Evolutionary conservation across 169 alveolate species (phyloP), one percentile per base, ranked within the genome.

Genomic region (Plasmodium blacklocki): DNA sequence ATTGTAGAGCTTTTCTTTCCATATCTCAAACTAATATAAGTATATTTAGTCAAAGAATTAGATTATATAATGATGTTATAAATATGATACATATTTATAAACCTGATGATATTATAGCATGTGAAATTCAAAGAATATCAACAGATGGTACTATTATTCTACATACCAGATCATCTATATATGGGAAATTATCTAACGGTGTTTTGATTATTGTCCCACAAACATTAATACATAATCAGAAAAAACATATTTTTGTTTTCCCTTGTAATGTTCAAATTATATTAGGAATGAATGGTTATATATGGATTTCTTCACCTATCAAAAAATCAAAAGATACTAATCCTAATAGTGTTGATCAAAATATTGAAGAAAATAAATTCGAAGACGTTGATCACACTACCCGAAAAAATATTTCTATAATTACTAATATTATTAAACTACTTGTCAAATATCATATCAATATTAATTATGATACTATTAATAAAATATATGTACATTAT

Each of bases 121-220:
- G 98, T 50, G 99, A 97, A 75, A 97, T 97, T 3, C 98, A 97
- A 85, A 94, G 97, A 62, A 87, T 97, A 12, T 92, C 92, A 93
- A 72, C 90, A 29, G 98, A 95, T 49, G 97, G 96, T 9, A 89
- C 95, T 45, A 96, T 96, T 39, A 70, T 95, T 72, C 89, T 97
- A 52, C 98, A 97, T 85, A 97, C 98, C 3, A 89, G 98, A 60
- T 96, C 97, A 45, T 92, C 96, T 29, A 97, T 96, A 70, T 97
- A 97, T 91, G 98, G 99, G 15, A 94, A 95, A 63, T 91, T 97
- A 32, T 93, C 91, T 32, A 96, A 96, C 92, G 99, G 99, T 14
- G 83, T 97, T 21, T 73, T 96, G 58, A 88, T 97, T 26, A 95
- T 93, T 67, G 97, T 97, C 1, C 95, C 96, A 47, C 97, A 96